These are phyloP conservation scores for Tausonia pullulans DNA, from an alignment of 1,284 basidiomycete species.

Conservation along the genomic window DNA sequence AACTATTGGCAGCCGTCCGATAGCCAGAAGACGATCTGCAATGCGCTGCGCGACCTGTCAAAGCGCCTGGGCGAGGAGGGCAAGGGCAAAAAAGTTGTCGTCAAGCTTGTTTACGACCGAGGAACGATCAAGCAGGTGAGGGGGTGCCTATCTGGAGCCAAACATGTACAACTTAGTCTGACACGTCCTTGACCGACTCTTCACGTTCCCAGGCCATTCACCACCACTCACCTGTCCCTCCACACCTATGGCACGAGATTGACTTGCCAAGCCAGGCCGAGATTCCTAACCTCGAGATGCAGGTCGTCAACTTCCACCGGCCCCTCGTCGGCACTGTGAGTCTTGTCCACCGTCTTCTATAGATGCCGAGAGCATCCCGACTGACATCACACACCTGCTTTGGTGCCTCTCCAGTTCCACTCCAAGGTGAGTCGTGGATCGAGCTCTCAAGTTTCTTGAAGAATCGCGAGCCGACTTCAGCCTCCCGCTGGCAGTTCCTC, in stretches of 20 bases:
- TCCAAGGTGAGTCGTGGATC: conserved; percentile 38
- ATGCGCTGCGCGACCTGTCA: background rate
- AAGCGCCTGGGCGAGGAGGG: too few species aligned
- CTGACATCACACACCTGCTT: conserved; percentile 36
- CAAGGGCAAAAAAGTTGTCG: conserved; percentile 40
- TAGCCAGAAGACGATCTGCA: conserved; percentile 4
- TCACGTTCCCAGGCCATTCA: conserved; percentile 36
- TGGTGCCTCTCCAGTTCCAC: conserved; percentile 42
- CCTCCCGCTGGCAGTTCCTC: conserved; percentile 38
- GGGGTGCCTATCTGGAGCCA: background rate
- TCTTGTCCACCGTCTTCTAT: conserved; percentile 21
- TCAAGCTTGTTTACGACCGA: conserved; percentile 55
- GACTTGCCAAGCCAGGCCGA: conserved; percentile 48
- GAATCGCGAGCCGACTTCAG: too few species aligned
- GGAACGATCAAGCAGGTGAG: conserved; percentile 46
- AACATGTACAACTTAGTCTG: background rate
- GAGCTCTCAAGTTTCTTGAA: too few species aligned
- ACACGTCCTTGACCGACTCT: background rate
- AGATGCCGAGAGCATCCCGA: background rate
- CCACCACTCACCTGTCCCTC: conserved; percentile 46
- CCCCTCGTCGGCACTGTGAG: conserved; percentile 31
- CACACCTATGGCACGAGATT: conserved; percentile 44
- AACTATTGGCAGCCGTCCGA: conserved; percentile 12
- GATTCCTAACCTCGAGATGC: conserved; percentile 42
- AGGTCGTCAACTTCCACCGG: conserved; percentile 15